Evolutionary conservation across 169 alveolate species (phyloP).

Genomic region (Plasmodium cynomolgi): DNA sequence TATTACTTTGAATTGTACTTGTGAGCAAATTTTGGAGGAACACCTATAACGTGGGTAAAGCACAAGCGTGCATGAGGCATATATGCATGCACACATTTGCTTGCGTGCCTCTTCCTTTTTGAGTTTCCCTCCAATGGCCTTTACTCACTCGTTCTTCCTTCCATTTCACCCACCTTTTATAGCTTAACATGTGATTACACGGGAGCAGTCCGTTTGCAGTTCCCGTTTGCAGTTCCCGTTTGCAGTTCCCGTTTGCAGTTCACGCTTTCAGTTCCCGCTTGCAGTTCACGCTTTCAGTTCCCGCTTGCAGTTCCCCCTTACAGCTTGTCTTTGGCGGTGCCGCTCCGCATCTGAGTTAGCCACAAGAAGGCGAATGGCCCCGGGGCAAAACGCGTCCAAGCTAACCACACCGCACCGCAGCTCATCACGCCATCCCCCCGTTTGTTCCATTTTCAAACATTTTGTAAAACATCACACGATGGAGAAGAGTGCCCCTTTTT

Average conservation of each 20-base stretch:
- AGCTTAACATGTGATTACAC: constrained; percentile 19
- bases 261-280: neutral
- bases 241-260: too few species aligned
- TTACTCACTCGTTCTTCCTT: neutral
- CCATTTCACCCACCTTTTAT: constrained; percentile 14
- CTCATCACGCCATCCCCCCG: neutral
- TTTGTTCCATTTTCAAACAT: constrained; percentile 33
- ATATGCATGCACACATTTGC: neutral
- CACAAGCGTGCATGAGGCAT: neutral
- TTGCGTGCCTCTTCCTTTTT: neutral
- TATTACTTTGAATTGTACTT: neutral
- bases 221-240: neutral
- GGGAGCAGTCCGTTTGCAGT: neutral
- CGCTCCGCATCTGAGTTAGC: neutral
- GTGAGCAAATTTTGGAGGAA: neutral
- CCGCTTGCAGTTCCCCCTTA: neutral
- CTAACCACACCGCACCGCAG: constrained; percentile 1
- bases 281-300: neutral
- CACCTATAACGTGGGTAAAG: neutral
- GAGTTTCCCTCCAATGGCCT: neutral
- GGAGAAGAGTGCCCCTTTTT: neutral
- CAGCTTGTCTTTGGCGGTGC: constrained; percentile 3
- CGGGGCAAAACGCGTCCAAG: neutral
- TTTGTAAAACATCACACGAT: constrained; percentile 7
- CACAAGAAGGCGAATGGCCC: neutral